phyloP scores from a whole-genome alignment of 805 yeast species.

The Pichia paraexigua region DNA sequence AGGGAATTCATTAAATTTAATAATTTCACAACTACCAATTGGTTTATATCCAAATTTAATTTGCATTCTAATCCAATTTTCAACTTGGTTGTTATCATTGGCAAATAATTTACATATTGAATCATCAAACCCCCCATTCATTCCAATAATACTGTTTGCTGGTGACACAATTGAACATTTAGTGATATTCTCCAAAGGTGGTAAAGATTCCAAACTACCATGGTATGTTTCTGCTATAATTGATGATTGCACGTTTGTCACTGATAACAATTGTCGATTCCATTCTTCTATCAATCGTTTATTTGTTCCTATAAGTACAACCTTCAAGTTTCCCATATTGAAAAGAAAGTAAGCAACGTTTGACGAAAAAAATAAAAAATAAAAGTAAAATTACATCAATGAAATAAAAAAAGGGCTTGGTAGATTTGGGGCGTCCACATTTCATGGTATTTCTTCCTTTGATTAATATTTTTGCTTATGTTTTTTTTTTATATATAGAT shows the following conservation, averaged over 20 bases:
- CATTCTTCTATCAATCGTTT: conserved; percentile 1
- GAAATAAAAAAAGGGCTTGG: neutral
- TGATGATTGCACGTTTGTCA: neutral
- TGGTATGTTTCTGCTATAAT: neutral
- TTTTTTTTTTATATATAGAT: too few species aligned
- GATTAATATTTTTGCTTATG: too few species aligned
- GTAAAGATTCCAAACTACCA: neutral
- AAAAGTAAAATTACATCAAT: too few species aligned
- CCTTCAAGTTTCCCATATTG: neutral
- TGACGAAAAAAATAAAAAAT: too few species aligned
- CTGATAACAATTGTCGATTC: conserved; percentile 1
- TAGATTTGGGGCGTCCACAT: too few species aligned
- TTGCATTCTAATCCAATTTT: conserved; percentile 15
- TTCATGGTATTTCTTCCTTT: too few species aligned
- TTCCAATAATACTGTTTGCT: conserved; percentile 42
- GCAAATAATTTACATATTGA: conserved; percentile 27
- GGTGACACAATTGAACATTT: conserved; percentile 35
- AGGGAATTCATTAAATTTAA: conserved; percentile 20
- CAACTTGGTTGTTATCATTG: conserved; percentile 11
- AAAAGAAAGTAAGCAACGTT: too few species aligned
- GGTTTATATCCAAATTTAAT: conserved; percentile 28
- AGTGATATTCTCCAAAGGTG: neutral
- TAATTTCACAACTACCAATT: conserved; percentile 24
- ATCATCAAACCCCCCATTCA: conserved; percentile 46
- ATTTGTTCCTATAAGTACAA: conserved; percentile 3